Evolutionary conservation across 306 rosid genomes (phyloP), one percentile per base, ranked within the genome.

Genomic region (Fragaria nilgerrensis): DNA sequence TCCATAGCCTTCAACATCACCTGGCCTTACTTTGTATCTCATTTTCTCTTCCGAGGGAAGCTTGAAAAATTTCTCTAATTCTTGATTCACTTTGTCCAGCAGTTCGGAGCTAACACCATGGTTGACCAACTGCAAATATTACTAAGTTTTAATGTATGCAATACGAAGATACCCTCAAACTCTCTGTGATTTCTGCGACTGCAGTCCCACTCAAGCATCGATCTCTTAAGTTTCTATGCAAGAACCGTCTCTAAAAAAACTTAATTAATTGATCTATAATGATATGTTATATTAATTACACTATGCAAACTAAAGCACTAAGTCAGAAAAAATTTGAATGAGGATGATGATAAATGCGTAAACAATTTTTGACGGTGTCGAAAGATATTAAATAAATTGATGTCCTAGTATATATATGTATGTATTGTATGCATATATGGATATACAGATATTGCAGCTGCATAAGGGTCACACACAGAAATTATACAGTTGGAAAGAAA

Each of bases 1-100:
- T 86, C 98, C 98, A 20, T 89, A 93, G 37, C 98, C 98, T 80
- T 93, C 93, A 85, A 82, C 68, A n/a, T 91, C 97, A 15, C 91
- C 97, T 7, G 64, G 27, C 72, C 78, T 82, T 22, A 88, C 50
- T 47, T 80, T 56, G 75, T 85, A 91, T 59, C 82, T 91, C 81
- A 27, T 82, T 75, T 88, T 91, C 84, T 89, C 92, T 39, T 88
- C 93, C 41, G 48, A 32, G 0, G 98, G 88, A 75, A 93, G 93
- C 65, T 84, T 72, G 77, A 93, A 93, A 67, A 88, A 93, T 0
- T 75, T 90, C 79, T 88, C 87, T 44, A 82, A 62, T 84, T 89
- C 98, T 9, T 66, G 27, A 20, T 84, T 84, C 73, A 91, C 65
- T 71, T 87, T 83, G 81, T 78, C 85, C 27, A 89, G 55, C 23